A percentile compares a stretch with the other conserved stretches of the same genome.
Conservation (phyloP, 305 asterid genomes). For the Fraxinus nigra region DNA sequence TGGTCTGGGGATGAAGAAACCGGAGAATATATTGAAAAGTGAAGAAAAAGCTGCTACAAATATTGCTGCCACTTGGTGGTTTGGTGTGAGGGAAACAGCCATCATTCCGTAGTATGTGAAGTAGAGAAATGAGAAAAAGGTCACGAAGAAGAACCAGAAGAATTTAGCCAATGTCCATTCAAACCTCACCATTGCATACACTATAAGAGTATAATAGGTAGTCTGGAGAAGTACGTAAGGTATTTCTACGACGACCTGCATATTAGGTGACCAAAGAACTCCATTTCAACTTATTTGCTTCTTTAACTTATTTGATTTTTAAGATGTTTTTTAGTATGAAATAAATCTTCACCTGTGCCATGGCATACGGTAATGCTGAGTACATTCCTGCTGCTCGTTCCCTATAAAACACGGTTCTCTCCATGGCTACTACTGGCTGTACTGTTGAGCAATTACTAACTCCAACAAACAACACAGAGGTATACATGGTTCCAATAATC, state of each 20-base stretch:
- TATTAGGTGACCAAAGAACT: not conserved
- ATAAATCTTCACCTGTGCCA: slow-evolving; percentile 65
- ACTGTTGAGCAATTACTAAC: slow-evolving; percentile 79
- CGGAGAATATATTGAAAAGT: slow-evolving; percentile 80
- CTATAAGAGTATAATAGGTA: slow-evolving; percentile 61
- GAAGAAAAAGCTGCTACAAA: slow-evolving; percentile 78
- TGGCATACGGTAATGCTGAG: slow-evolving; percentile 91
- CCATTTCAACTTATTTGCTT: not conserved
- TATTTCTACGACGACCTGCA: slow-evolving; percentile 68
- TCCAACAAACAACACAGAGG: slow-evolving; percentile 75
- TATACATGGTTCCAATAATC: slow-evolving; percentile 82
- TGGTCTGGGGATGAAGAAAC: slow-evolving; percentile 86
- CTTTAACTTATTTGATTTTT: not conserved
- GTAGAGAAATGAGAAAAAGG: slow-evolving; percentile 74
- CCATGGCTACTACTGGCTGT: slow-evolving; percentile 84
- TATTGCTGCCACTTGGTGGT: slow-evolving; percentile 82
- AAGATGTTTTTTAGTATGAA: not conserved
- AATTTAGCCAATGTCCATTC: slow-evolving; percentile 82
- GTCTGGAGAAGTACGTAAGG: slow-evolving; percentile 67
- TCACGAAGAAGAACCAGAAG: slow-evolving; percentile 84
- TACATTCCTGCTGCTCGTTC: slow-evolving; percentile 96
- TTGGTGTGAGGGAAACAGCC: slow-evolving; percentile 92
- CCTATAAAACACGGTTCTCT: slow-evolving; percentile 86
- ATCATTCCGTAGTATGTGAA: slow-evolving; percentile 95
- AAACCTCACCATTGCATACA: slow-evolving; percentile 80